These are phyloP conservation scores for Chaetomiaceae sp. DNA, from an alignment of 2,329 filamentous ascomycete species.

Conservation along the genomic window DNA sequence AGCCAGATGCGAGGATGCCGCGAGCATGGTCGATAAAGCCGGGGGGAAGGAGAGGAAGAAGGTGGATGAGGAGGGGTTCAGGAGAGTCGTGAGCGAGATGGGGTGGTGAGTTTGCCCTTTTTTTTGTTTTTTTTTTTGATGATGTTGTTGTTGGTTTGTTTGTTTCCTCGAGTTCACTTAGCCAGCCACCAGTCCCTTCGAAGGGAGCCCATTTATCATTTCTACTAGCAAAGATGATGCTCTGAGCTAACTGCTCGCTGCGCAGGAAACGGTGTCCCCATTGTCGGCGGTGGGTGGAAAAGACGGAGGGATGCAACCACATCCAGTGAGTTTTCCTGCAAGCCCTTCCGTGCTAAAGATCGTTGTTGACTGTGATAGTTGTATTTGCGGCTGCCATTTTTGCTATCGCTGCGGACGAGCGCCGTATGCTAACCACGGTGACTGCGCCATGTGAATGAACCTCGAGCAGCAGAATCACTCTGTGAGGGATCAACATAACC, in stretches of 20 bases:
- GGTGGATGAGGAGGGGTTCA: constrained; percentile 4
- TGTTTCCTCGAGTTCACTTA: no score
- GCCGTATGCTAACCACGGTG: constrained; percentile 5
- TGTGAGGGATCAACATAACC: no score
- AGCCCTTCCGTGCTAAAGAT: not conserved
- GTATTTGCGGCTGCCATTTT: constrained; percentile 20
- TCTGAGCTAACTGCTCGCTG: not conserved
- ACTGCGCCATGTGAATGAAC: constrained; percentile 10
- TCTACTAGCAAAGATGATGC: no score
- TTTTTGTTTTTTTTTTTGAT: not conserved
- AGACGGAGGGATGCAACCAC: constrained; percentile 23
- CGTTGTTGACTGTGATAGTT: constrained; percentile 11
- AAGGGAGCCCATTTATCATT: no score
- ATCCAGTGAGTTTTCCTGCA: constrained; percentile 15
- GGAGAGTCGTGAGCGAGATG: not conserved
- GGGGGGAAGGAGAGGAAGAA: not conserved
- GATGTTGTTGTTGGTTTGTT: not conserved
- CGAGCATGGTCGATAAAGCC: no score
- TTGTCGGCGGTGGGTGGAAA: constrained; percentile 20
- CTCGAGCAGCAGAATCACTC: no score
- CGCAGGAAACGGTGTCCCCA: constrained; percentile 18
- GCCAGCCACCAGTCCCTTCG: no score
- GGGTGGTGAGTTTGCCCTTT: constrained; percentile 7
- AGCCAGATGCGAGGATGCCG: no score
- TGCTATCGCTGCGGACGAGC: constrained; percentile 22